Base-by-base conservation (phyloP, 345 rosid species). In the Odontarrhena argentea region DNA sequence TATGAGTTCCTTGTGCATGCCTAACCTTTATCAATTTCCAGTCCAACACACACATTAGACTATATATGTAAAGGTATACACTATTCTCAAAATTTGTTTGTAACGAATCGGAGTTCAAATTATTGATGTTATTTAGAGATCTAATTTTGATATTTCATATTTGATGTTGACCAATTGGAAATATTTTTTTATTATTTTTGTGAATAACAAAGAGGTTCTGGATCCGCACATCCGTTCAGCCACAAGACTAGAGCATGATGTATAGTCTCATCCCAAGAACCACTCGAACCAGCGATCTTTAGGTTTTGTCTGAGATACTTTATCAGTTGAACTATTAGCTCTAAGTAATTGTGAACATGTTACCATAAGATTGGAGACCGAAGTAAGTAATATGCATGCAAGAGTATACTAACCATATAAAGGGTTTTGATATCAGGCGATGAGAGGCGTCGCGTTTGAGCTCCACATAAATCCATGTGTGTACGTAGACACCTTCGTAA, bases 1-100 rank as follows among this genome's bases (percentile, higher is more conserved):
- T 88, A 69, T 88, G 96, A 34, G 76, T 53, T 18, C 86, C 96
- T 74, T 88, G 86, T 35, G 85, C 91, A 72, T 88, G 96, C 67
- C 96, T 84, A 65, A 88, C 79, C 96, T 88, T 77, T 8, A 51
- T 7, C 15, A 65, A 60, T 54, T 15, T 48, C 44, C 14, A 18
- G 13, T 68, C 41, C 57, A 68, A 40, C 25, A 30, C 30, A 30
- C 30, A 46, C 14, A 25, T 58, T 28, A 68, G 1, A 28, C 22
- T 18, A 18, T 18, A 18, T 18, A 18, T 18, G 22, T 18, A 18
- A 18, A 18, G 22, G 22, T 18, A 18, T 18, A 18, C 22, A 18
- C 22, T 18, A 18, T 18, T 18, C 32, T 28, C 32, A 28, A 28
- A 28, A 57, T 25, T 25, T 40, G 63, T 25, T 11, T 38, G 61